Conservation (phyloP, 164 flowering plant genomes). For the Berberis vulgaris region DNA sequence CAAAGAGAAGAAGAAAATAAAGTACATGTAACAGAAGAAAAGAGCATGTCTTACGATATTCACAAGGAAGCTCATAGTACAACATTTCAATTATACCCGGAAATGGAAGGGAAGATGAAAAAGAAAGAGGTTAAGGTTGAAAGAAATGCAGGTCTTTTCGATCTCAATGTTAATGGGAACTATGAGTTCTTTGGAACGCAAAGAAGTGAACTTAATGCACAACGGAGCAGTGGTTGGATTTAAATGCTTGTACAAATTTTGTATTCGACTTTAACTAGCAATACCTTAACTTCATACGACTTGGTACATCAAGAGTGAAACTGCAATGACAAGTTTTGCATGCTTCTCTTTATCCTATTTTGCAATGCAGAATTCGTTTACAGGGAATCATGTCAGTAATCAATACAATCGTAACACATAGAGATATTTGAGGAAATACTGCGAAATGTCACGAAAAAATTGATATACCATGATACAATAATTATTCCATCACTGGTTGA, state of each 20-base stretch:
- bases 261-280: too few species aligned
- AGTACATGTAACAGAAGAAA: constrained; percentile 8
- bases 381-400: too few species aligned
- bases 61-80: constrained; percentile 12
- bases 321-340: too few species aligned
- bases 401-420: too few species aligned
- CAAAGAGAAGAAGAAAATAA: constrained; percentile 19
- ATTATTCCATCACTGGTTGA: too few species aligned
- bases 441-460: too few species aligned
- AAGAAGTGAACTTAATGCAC: constrained; percentile 20
- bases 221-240: neutral
- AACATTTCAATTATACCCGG: constrained; percentile 19
- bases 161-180: constrained; percentile 41
- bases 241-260: neutral
- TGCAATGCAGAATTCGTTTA: too few species aligned
- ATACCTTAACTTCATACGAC: too few species aligned
- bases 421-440: too few species aligned
- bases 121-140: constrained; percentile 22
- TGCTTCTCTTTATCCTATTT: too few species aligned
- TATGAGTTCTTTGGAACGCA: constrained; percentile 32
- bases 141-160: constrained; percentile 30
- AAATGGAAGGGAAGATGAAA: constrained; percentile 13
- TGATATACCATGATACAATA: too few species aligned
- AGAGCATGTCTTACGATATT: constrained; percentile 4
- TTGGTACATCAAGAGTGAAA: too few species aligned